Evolutionary conservation across 2,329 filamentous ascomycete species (phyloP).

Genomic region (Dactylellina sp.): DNA sequence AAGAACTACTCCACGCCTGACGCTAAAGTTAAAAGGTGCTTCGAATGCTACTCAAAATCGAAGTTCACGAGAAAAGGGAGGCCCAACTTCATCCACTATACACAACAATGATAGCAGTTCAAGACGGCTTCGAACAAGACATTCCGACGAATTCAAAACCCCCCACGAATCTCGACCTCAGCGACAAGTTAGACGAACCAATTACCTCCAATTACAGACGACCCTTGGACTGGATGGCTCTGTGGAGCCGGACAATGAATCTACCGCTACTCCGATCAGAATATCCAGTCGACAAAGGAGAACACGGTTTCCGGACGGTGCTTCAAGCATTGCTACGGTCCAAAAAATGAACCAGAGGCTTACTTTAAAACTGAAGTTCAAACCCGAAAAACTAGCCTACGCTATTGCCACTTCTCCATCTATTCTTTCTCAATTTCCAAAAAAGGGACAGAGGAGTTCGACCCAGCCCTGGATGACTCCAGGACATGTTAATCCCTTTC

Average conservation of each 20-base stretch:
- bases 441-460: conserved; percentile 34
- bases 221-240: conserved; percentile 16
- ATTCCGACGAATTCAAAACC: conserved; percentile 57
- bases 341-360: conserved; percentile 42
- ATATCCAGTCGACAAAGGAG: conserved; percentile 49
- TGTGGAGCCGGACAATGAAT: conserved; percentile 32
- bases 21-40: conserved; percentile 36
- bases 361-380: conserved; percentile 51
- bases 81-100: conserved; percentile 58
- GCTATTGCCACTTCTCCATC: conserved; percentile 48
- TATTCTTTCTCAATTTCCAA: conserved; percentile 47
- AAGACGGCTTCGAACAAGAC: conserved; percentile 58
- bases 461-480: conserved; percentile 50
- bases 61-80: conserved; percentile 15
- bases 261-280: conserved; percentile 35
- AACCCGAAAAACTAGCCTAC: conserved; percentile 51
- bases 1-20: conserved; percentile 43
- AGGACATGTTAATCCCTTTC: conserved; percentile 38
- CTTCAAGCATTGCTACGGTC: conserved; percentile 25
- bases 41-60: conserved; percentile 11
- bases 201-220: conserved; percentile 37
- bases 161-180: conserved; percentile 37
- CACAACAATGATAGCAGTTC: conserved; percentile 63
- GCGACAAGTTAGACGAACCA: conserved; percentile 34
- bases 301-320: conserved; percentile 41